Evolutionary conservation across 192 early-diverging fungal species (phyloP).

Genomic region (Spizellomyces punctatus): DNA sequence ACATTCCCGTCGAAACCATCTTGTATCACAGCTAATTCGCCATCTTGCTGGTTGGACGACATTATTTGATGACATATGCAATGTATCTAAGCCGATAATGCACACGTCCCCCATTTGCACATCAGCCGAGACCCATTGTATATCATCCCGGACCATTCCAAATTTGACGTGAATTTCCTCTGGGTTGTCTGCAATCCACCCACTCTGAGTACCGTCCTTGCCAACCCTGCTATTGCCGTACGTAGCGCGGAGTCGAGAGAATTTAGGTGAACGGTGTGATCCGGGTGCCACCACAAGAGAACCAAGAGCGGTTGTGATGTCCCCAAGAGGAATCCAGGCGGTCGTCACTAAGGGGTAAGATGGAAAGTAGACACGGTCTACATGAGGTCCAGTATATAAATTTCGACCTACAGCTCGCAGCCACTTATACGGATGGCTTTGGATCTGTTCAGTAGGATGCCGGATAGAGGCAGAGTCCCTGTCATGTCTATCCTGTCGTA

Average conservation of each 20-base stretch:
- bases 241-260: slow-evolving; percentile 5
- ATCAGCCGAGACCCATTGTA: slow-evolving; percentile 42
- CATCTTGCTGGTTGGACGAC: slow-evolving; percentile 22
- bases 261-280: slow-evolving; percentile 31
- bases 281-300: slow-evolving; percentile 33
- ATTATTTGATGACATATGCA: slow-evolving; percentile 50
- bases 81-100: slow-evolving; percentile 34
- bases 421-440: slow-evolving; percentile 44
- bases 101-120: slow-evolving; percentile 42
- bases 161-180: slow-evolving; percentile 23
- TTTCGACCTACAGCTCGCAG: slow-evolving; percentile 43
- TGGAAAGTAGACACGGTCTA: slow-evolving; percentile 47
- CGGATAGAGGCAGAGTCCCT: neutral
- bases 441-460: neutral
- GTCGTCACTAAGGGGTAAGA: slow-evolving; percentile 33
- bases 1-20: slow-evolving; percentile 31
- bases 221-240: slow-evolving; percentile 34
- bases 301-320: slow-evolving; percentile 27
- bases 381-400: slow-evolving; percentile 46
- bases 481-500: neutral
- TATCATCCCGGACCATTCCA: neutral
- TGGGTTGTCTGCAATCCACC: slow-evolving; percentile 40
- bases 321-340: slow-evolving; percentile 46
- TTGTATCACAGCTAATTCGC: slow-evolving; percentile 50
- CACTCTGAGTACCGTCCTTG: slow-evolving; percentile 39